phyloP scores from a whole-genome alignment of 208 protist genomes.

The Crithidia acanthocephali region DNA sequence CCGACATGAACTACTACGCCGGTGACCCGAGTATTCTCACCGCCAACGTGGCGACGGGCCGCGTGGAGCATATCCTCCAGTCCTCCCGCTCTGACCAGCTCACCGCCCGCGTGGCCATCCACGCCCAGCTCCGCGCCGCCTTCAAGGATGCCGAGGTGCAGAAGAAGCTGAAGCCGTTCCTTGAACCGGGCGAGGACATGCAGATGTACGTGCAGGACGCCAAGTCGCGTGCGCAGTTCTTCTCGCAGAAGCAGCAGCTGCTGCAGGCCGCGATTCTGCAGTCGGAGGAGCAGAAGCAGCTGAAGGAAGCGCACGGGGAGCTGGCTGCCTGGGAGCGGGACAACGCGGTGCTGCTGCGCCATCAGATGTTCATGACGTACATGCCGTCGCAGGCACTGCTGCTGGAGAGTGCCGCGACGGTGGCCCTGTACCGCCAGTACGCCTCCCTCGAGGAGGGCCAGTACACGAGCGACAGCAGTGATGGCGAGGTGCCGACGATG shows the following conservation, averaged over 20 bases:
- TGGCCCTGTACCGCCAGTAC: slow-evolving; percentile 88
- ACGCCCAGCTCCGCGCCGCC: slow-evolving; percentile 78
- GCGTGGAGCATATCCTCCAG: slow-evolving; percentile 51
- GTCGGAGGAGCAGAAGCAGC: slow-evolving; percentile 60
- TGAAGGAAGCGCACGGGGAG: slow-evolving; percentile 78
- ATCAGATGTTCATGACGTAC: slow-evolving; percentile 90
- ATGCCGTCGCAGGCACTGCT: slow-evolving; percentile 75
- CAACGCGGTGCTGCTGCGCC: slow-evolving; percentile 81
- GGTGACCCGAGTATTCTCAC: slow-evolving; percentile 65
- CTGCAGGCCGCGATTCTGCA: slow-evolving; percentile 69
- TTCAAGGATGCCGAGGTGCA: slow-evolving; percentile 66
- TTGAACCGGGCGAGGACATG: slow-evolving; percentile 56
- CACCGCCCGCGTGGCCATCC: slow-evolving; percentile 71
- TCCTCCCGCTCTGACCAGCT: slow-evolving; percentile 68
- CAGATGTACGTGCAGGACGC: slow-evolving; percentile 50
- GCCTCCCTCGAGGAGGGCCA: slow-evolving; percentile 72
- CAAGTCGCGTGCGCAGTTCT: slow-evolving; percentile 78
- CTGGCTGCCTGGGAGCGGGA: slow-evolving; percentile 80
- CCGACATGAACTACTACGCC: slow-evolving; percentile 82
- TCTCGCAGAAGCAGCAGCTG: slow-evolving; percentile 72
- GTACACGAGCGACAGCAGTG: slow-evolving; percentile 82
- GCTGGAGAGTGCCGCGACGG: slow-evolving; percentile 79
- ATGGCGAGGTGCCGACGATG: slow-evolving; percentile 73
- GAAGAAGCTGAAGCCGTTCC: slow-evolving; percentile 57
- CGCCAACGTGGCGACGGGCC: slow-evolving; percentile 47